phyloP scores from a whole-genome alignment of 148 eudicot genomes.

The Chenopodium formosanum region DNA sequence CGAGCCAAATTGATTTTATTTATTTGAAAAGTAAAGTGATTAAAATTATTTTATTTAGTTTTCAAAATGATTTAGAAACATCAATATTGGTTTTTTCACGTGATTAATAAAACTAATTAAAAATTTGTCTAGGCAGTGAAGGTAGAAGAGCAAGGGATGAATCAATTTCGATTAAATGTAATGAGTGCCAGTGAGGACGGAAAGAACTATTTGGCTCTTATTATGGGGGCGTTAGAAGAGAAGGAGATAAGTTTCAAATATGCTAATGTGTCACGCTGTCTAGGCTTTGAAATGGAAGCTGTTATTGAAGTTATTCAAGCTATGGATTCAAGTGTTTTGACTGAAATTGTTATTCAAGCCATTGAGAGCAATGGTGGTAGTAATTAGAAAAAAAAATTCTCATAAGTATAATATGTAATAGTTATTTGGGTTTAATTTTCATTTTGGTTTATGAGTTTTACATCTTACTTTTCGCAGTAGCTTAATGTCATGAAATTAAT shows the following conservation, averaged over 20 bases:
- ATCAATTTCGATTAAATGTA: slow-evolving; percentile 30
- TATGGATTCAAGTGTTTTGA: slow-evolving; percentile 30
- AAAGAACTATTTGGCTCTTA: slow-evolving; percentile 36
- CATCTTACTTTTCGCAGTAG: too few species aligned
- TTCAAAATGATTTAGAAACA: too few species aligned
- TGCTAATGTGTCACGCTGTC: slow-evolving; percentile 38
- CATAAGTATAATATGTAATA: too few species aligned
- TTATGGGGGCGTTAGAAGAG: slow-evolving; percentile 49
- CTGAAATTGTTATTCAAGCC: slow-evolving; percentile 35
- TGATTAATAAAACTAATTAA: background rate
- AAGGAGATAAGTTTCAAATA: slow-evolving; percentile 40
- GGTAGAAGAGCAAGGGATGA: slow-evolving; percentile 32
- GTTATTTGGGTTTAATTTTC: too few species aligned
- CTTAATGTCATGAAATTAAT: too few species aligned
- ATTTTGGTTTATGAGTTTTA: too few species aligned
- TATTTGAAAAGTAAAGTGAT: too few species aligned
- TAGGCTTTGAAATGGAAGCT: slow-evolving; percentile 47
- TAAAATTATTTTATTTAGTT: too few species aligned
- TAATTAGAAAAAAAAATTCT: background rate
- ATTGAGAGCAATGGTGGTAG: slow-evolving; percentile 9
- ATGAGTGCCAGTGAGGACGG: slow-evolving; percentile 33
- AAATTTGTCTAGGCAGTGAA: slow-evolving; percentile 39
- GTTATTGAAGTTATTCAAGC: slow-evolving; percentile 33
- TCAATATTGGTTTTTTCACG: too few species aligned
- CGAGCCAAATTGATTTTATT: background rate